phyloP scores from a whole-genome alignment of 2,329 filamentous ascomycete genomes.

The Pseudopyrenochaeta lycopersici region DNA sequence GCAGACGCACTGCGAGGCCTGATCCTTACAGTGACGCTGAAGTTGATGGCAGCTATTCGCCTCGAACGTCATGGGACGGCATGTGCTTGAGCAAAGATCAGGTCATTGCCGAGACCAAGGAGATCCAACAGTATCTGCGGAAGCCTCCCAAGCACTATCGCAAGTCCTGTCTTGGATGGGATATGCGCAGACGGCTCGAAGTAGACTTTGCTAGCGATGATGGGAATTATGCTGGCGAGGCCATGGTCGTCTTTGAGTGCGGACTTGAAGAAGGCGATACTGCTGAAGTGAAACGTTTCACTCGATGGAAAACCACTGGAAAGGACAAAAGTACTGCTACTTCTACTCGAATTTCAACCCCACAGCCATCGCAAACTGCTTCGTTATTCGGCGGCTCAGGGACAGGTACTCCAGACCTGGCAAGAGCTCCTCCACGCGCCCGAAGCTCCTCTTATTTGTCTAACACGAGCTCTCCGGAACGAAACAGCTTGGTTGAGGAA shows the following conservation, averaged over 20 bases:
- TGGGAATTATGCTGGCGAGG: slow-evolving; percentile 78
- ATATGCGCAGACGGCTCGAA: slow-evolving; percentile 85
- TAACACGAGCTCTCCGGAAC: slow-evolving; percentile 49
- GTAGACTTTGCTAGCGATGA: slow-evolving; percentile 91
- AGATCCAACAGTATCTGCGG: slow-evolving; percentile 79
- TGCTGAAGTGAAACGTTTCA: slow-evolving; percentile 65
- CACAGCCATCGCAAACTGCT: slow-evolving; percentile 24
- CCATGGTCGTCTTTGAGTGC: slow-evolving; percentile 76
- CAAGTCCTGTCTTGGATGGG: slow-evolving; percentile 82
- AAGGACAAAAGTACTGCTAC: slow-evolving; percentile 29
- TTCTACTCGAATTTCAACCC: slow-evolving; percentile 25
- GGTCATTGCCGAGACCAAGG: slow-evolving; percentile 76
- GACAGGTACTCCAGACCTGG: slow-evolving; percentile 34
- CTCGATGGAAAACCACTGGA: slow-evolving; percentile 59
- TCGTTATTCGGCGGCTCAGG: slow-evolving; percentile 63
- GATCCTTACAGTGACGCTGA: slow-evolving; percentile 77
- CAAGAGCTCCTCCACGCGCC: slow-evolving; percentile 25
- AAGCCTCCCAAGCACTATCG: slow-evolving; percentile 81
- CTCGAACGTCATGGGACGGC: slow-evolving; percentile 76
- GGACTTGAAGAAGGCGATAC: slow-evolving; percentile 69
- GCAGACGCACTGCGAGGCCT: slow-evolving; percentile 73
- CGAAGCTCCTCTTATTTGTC: slow-evolving; percentile 46
- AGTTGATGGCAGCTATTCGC: slow-evolving; percentile 76
- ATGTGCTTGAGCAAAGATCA: slow-evolving; percentile 77
- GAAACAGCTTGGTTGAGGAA: slow-evolving; percentile 60